Percentiles rank a stretch among this genome's conserved stretches.
Evolutionary conservation across 2,329 filamentous ascomycete genomes (phyloP).

Genomic region (Balansia obtecta): DNA sequence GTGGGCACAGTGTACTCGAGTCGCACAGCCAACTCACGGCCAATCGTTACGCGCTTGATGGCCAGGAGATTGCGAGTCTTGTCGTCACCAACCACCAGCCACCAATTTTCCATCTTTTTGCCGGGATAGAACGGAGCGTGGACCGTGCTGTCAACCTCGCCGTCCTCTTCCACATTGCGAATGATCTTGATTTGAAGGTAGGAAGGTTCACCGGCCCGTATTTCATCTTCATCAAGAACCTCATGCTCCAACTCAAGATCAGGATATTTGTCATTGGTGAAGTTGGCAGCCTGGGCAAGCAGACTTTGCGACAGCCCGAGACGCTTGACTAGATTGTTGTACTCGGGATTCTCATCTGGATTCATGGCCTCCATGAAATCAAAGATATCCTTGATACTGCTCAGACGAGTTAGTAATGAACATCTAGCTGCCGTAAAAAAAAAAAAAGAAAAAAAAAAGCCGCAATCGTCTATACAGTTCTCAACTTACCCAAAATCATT

Average conservation of each 20-base stretch:
- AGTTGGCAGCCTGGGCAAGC: conserved; percentile 77
- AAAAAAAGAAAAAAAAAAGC: too few relatives aligned
- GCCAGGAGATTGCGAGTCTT: conserved; percentile 75
- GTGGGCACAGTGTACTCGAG: conserved; percentile 82
- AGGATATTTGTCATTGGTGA: conserved; percentile 94
- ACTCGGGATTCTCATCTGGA: conserved; percentile 78
- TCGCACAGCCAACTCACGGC: conserved; percentile 60
- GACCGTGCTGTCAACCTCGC: conserved; percentile 68
- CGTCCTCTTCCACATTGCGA: conserved; percentile 59
- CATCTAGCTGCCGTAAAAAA: too few relatives aligned
- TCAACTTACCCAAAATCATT: conserved; percentile 58
- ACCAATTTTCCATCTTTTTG: conserved; percentile 96
- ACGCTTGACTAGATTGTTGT: conserved; percentile 62
- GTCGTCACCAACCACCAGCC: conserved; percentile 92
- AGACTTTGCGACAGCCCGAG: conserved; percentile 72
- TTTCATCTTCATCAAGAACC: conserved; percentile 65
- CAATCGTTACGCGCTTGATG: conserved; percentile 89
- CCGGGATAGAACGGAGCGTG: conserved; percentile 90
- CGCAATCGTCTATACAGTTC: background rate
- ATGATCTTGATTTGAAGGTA: conserved; percentile 77
- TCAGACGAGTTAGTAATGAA: conserved; percentile 18
- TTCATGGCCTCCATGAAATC: conserved; percentile 99
- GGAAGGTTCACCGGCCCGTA: conserved; percentile 68
- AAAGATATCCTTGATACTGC: conserved; percentile 80
- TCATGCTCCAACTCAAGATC: conserved; percentile 87